Evolutionary conservation across 148 eudicot genomes (phyloP).

Genomic region (Rhododendron molle): DNA sequence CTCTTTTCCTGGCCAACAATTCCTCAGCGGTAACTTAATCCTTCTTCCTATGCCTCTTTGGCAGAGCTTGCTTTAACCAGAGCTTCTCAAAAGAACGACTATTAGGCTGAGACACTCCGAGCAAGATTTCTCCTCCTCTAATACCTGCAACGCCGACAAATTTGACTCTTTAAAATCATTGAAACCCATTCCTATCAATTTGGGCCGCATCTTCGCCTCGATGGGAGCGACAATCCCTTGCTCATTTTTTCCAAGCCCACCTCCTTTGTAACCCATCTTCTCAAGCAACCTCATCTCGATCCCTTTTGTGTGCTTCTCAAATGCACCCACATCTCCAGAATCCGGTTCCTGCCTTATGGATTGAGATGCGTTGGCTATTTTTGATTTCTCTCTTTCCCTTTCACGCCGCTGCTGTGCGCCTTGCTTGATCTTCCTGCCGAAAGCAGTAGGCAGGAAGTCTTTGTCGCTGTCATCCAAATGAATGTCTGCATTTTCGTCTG

Average conservation of each 20-base stretch:
- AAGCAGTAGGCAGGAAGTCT: no score
- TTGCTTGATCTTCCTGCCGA: no score
- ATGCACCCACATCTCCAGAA: slow-evolving; percentile 40
- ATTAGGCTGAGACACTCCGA: slow-evolving; percentile 8
- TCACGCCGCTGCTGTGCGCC: no score
- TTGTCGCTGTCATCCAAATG: no score
- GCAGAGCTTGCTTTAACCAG: slow-evolving; percentile 58
- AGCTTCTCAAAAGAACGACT: slow-evolving; percentile 42
- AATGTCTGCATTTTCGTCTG: no score
- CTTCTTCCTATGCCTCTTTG: slow-evolving; percentile 49
- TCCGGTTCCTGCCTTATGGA: no score
- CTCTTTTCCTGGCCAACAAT: slow-evolving; percentile 72
- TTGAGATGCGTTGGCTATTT: no score
- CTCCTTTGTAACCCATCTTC: slow-evolving; percentile 84
- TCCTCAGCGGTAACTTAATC: slow-evolving; percentile 75
- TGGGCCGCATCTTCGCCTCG: slow-evolving; percentile 75
- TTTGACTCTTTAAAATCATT: slow-evolving; percentile 62
- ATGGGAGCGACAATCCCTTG: slow-evolving; percentile 85
- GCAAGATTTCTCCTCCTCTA: slow-evolving; percentile 37
- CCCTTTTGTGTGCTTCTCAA: slow-evolving; percentile 80
- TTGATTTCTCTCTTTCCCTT: no score
- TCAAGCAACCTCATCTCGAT: slow-evolving; percentile 70
- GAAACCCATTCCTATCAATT: slow-evolving; percentile 87
- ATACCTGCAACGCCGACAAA: slow-evolving; percentile 39
- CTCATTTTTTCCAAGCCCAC: slow-evolving; percentile 76